Base-by-base conservation (phyloP, 352 stramenopile genomes). In the Albugo candida region DNA sequence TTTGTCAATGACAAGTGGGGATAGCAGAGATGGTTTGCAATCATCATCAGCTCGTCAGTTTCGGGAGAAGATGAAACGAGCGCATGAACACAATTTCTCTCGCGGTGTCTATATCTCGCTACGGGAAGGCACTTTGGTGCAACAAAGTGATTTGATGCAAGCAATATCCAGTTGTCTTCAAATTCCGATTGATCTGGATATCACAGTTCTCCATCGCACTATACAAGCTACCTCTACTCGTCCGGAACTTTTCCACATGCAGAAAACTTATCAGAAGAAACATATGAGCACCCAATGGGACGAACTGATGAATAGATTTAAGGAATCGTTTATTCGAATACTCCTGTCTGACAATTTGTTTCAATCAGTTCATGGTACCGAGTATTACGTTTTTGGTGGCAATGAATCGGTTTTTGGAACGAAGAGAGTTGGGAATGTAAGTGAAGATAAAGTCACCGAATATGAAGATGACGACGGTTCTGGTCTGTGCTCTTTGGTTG, bases 11-110 rank as follows among this genome's bases (percentile, higher is more conserved):
- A 8, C 3, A 8, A 31, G 24, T 8, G n/a, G 42, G 3, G 42
- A 47, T 34, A 38, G 14, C 4, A 16, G 6, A 24, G 42, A 18
- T 16, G 3, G 3, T 43, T 24, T 43, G 17, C 38, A 43, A 43
- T 31, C 24, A 46, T 53, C 74, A 20, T 60, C 60, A 1, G 70
- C 62, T 42, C 51, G 53, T 44, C 66, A 65, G 13, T 92, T 87
- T 50, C 64, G 71, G 39, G 84, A 86, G 49, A 81, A 83, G 39
- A 62, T 92, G 3, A 89, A 87, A 51, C 68, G 70, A 31, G 80
- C 78, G 0, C 80, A 92, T 41, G 77, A 92, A 40, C 74, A 88
- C 51, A 92, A 91, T 41, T 92, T 92, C 46, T 88, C 80, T 39
- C 71, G 78, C 45, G 80, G 77, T 41, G 75, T 92, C 24, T 91